Evolutionary conservation across 1,284 basidiomycete genomes (phyloP), one percentile per base, ranked within the genome.

Genomic region (Ceratobasidium sp.): DNA sequence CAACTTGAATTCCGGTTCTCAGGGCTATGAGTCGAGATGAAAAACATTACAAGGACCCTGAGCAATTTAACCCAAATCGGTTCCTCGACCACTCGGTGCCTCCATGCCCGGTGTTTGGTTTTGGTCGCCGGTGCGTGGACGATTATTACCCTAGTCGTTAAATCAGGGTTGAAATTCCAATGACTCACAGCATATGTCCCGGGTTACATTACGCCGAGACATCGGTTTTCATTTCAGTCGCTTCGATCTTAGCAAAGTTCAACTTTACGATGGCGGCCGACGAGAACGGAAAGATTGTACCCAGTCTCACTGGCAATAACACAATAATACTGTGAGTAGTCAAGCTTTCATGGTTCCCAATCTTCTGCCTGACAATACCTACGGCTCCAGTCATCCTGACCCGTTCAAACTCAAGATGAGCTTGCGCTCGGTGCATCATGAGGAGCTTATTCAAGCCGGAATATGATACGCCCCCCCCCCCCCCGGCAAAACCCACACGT

Each of bases 21-120:
- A 84, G 84, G 83, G 81, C 80, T 25, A 78, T 85, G 40, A 76
- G 81, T 68, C 81, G 83, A 56, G 80, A 85, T 68, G 75, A 79
- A 13, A 69, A 71, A 3, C 68, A 77, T 3, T 86, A 83, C 73
- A 78, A 80, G 6, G 74, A 82, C 17, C 83, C 83, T 25, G 77
- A 77, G 55, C 69, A 71, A 1, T 85, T 85, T 73, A 73, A 76
- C n/a, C 84, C 84, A 6, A 78, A 80, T 32, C 76, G 84, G 34
- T 85, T 82, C 69, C 27, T 78, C 17, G 2, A 68, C 65, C 32
- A 64, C 68, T 45, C 69, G 73, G 67, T 45, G 38, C 22, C 56
- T 15, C 20, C 20, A 3, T 20, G 40, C 12, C 56, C 56, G 12
- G 40, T 15, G 17, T 58, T 58, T 58, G 56, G 56, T 1, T 58